Percentiles rank a stretch among this genome's conserved stretches.
phyloP scores from a whole-genome alignment of 2,329 filamentous ascomycete genomes.

The Cladosporium oxysporum region DNA sequence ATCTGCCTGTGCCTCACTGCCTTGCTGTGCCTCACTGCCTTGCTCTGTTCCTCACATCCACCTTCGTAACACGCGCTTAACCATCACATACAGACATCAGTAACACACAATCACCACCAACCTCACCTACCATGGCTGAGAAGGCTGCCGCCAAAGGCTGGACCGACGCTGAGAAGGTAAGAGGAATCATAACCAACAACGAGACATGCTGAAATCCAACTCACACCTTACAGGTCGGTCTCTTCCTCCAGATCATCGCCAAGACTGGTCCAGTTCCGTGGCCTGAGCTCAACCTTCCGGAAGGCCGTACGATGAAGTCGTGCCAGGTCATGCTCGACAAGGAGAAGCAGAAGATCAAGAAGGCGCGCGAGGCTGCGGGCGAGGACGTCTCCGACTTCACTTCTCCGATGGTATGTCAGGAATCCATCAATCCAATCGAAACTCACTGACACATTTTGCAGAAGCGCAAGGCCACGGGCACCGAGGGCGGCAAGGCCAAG shows the following conservation, averaged over 20 bases:
- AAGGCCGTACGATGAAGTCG: constrained; percentile 35
- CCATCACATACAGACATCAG: background rate
- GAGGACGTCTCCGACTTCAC: background rate
- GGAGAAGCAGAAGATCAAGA: constrained; percentile 34
- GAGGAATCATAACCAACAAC: background rate
- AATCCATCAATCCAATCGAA: background rate
- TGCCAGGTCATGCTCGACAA: constrained; percentile 35
- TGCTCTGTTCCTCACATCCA: background rate
- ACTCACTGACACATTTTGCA: constrained; percentile 15
- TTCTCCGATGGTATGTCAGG: constrained; percentile 6
- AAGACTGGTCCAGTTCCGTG: constrained; percentile 31
- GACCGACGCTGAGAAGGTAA: constrained; percentile 38
- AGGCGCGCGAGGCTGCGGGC: constrained; percentile 22
- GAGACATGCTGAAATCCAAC: background rate
- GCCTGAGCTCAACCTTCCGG: constrained; percentile 32
- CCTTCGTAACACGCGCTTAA: background rate
- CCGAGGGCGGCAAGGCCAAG: constrained; percentile 24
- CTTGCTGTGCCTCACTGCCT: background rate
- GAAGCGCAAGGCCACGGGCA: constrained; percentile 28
- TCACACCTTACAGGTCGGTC: constrained; percentile 24
- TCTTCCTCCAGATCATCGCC: constrained; percentile 35
- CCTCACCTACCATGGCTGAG: constrained; percentile 28
- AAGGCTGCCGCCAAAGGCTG: constrained; percentile 25
- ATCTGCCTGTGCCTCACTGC: background rate
- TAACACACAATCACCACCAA: background rate